A percentile compares a stretch with the other conserved stretches of the same genome.
These are phyloP conservation scores for Candida sojae DNA, from an alignment of 1,139 yeast species.

Conservation along the genomic window DNA sequence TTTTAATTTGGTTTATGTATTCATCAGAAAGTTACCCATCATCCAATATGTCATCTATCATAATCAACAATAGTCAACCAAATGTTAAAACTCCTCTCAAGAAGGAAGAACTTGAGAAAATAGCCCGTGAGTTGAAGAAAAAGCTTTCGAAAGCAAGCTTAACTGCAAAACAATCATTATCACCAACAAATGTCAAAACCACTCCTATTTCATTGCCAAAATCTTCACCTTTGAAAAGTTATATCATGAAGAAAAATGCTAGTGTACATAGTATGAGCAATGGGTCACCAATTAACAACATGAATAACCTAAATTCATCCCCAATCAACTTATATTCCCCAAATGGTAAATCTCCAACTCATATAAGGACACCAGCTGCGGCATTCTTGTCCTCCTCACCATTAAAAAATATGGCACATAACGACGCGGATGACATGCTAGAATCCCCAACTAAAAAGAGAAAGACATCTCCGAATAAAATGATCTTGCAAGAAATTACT, in stretches of 20 bases:
- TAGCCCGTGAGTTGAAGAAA: constrained; percentile 47
- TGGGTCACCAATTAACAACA: constrained; percentile 8
- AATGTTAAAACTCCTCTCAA: constrained; percentile 37
- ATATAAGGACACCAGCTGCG: constrained; percentile 40
- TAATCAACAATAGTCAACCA: constrained; percentile 6
- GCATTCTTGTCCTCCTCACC: constrained; percentile 37
- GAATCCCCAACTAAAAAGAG: constrained; percentile 40
- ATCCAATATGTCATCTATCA: not conserved
- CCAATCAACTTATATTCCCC: constrained; percentile 44
- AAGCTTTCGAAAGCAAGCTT: constrained; percentile 47
- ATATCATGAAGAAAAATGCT: constrained; percentile 25
- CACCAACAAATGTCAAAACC: constrained; percentile 23
- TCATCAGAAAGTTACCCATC: not conserved
- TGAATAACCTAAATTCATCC: constrained; percentile 25
- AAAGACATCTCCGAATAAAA: constrained; percentile 26
- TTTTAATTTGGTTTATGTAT: not conserved
- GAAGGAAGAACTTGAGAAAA: constrained; percentile 49
- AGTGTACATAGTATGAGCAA: constrained; percentile 7
- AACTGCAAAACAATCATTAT: constrained; percentile 44
- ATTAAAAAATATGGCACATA: constrained; percentile 24
- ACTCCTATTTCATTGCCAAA: constrained; percentile 16
- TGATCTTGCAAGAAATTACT: constrained; percentile 41
- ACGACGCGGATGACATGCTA: constrained; percentile 12
- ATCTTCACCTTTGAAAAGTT: constrained; percentile 35
- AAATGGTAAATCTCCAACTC: constrained; percentile 44